Evolutionary conservation across 257 asterid genomes (phyloP).

Genomic region (Coffea canephora): DNA sequence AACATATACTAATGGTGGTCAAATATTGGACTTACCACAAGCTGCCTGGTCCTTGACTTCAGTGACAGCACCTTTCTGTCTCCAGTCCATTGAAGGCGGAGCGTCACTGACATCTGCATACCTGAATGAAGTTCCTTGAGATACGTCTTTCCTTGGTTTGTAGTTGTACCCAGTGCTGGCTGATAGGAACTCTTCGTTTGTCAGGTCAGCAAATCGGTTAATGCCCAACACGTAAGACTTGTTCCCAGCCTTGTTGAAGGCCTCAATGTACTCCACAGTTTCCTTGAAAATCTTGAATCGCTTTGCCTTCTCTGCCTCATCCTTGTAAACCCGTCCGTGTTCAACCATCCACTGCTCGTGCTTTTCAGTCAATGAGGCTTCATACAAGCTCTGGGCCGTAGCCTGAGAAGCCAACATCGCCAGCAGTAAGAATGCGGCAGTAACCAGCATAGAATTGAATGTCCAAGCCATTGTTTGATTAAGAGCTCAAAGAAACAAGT

Average conservation of each 20-base stretch:
- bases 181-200: too few relatives aligned
- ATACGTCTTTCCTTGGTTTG: too few relatives aligned
- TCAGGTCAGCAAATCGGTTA: too few relatives aligned
- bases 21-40: not conserved
- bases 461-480: not conserved
- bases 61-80: slow-evolving; percentile 16
- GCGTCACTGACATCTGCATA: not conserved
- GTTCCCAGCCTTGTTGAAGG: too few relatives aligned
- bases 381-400: not conserved
- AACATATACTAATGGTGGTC: too few relatives aligned
- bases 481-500: not conserved
- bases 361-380: slow-evolving; percentile 1
- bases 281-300: slow-evolving; percentile 16
- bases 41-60: slow-evolving; percentile 8
- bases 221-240: too few relatives aligned
- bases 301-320: not conserved
- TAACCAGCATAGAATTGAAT: not conserved
- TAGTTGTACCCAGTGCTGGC: too few relatives aligned
- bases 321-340: not conserved
- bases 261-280: not conserved
- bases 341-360: slow-evolving; percentile 13
- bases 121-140: not conserved
- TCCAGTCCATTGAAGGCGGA: slow-evolving; percentile 8
- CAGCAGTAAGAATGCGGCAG: not conserved
- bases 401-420: not conserved